Evolutionary conservation across 352 stramenopile species (phyloP).

Genomic region (Salisapilia sapeloensis): DNA sequence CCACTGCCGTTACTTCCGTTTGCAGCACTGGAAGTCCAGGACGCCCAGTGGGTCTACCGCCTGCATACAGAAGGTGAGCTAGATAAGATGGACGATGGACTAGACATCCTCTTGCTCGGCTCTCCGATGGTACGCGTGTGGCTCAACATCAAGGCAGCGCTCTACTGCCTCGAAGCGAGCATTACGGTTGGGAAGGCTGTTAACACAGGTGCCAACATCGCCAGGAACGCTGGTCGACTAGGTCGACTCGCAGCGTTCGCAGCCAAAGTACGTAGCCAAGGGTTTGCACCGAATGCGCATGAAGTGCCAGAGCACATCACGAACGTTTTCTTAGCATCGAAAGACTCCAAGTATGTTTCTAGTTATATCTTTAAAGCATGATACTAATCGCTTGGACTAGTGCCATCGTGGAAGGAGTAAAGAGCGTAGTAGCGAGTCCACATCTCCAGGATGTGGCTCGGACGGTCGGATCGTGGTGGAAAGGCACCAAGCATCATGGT

Average conservation of each 20-base stretch:
- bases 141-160: constrained; percentile 46
- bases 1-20: constrained; percentile 43
- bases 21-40: constrained; percentile 16
- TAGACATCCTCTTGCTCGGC: constrained; percentile 52
- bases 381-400: constrained; percentile 3
- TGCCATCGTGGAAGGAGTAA: constrained; percentile 33
- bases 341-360: constrained; percentile 29
- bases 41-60: constrained; percentile 12
- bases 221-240: constrained; percentile 24
- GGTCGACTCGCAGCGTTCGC: constrained; percentile 28
- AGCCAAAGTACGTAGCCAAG: constrained; percentile 21
- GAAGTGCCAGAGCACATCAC: constrained; percentile 48
- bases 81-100: constrained; percentile 27
- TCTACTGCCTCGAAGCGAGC: constrained; percentile 56
- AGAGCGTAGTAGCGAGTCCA: constrained; percentile 26
- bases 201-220: constrained; percentile 34
- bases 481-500: too few relatives aligned
- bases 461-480: constrained; percentile 28
- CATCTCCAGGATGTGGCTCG: constrained; percentile 29
- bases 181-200: constrained; percentile 41
- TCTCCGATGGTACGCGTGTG: constrained; percentile 52
- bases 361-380: background rate
- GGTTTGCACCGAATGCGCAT: constrained; percentile 25
- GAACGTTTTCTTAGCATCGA: constrained; percentile 23
- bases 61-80: constrained; percentile 20